phyloP scores from a whole-genome alignment of 768 basidiomycete genomes.

The Udeniomyces megalosporus region DNA sequence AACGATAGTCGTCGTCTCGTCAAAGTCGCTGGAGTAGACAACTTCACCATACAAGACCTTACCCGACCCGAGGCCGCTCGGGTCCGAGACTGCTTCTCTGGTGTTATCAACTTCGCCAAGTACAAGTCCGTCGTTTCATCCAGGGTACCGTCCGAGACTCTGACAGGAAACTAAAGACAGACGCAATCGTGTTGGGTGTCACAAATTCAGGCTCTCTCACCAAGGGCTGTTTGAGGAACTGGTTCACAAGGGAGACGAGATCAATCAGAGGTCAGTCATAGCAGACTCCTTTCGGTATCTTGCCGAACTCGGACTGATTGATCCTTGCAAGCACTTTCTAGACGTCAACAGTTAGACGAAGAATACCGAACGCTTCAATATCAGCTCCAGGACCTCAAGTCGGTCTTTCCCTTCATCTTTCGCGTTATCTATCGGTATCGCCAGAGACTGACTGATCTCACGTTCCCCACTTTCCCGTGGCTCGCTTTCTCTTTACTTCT shows the following conservation, averaged over 20 bases:
- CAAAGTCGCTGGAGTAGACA: slow-evolving; percentile 51
- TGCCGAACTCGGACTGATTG: no score
- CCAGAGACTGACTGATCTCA: no score
- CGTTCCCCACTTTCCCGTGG: no score
- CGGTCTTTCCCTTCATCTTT: background rate
- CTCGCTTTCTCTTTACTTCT: no score
- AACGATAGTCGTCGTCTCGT: slow-evolving; percentile 48
- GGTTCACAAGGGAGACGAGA: background rate
- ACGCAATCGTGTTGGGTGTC: background rate
- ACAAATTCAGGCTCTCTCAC: background rate
- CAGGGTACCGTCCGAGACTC: slow-evolving; percentile 43
- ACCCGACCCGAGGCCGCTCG: slow-evolving; percentile 55
- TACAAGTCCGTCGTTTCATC: slow-evolving; percentile 78
- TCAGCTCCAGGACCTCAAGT: slow-evolving; percentile 4
- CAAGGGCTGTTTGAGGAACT: slow-evolving; percentile 8
- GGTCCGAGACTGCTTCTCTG: slow-evolving; percentile 59
- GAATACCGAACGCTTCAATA: background rate
- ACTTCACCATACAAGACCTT: slow-evolving; percentile 62
- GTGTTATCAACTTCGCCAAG: slow-evolving; percentile 84
- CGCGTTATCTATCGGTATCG: no score
- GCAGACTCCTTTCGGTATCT: no score
- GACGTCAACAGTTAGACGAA: background rate
- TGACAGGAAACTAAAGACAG: slow-evolving; percentile 23
- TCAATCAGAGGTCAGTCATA: background rate
- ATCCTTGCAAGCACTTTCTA: background rate